These are phyloP conservation scores for Talaromyces sp. DNA, from an alignment of 2,329 filamentous ascomycete species.

Conservation along the genomic window DNA sequence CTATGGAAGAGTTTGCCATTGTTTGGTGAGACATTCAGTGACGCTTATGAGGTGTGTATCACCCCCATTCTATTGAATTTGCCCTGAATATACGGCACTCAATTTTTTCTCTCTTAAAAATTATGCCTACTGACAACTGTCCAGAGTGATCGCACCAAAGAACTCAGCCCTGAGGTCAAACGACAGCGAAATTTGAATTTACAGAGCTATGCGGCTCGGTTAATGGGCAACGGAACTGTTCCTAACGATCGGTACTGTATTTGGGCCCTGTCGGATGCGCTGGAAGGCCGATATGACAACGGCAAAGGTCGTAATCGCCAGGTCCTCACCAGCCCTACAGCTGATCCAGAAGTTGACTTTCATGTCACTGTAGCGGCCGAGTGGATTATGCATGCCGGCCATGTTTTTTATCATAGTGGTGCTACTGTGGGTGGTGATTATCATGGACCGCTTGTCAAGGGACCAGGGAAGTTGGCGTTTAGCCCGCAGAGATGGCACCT, in stretches of 20 bases:
- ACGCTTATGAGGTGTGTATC: background rate
- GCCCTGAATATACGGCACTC: background rate
- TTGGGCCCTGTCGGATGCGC: conserved; percentile 3
- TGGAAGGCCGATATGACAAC: conserved; percentile 10
- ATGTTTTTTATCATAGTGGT: conserved; percentile 6
- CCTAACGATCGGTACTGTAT: background rate
- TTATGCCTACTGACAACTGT: background rate
- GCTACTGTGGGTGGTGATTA: background rate
- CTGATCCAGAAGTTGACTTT: conserved; percentile 2
- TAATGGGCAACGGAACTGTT: background rate
- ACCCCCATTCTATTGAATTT: no score
- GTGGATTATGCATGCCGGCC: background rate
- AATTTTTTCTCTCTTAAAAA: background rate
- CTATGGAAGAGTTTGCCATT: background rate
- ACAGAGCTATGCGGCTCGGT: background rate
- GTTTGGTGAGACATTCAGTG: background rate
- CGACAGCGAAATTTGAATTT: background rate
- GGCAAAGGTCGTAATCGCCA: conserved; percentile 6
- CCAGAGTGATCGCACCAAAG: background rate
- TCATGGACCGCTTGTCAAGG: conserved; percentile 8
- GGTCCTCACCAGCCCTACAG: conserved; percentile 7
- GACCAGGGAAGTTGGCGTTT: conserved; percentile 9
- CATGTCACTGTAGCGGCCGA: background rate
- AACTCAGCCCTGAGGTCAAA: background rate
- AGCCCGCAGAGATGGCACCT: background rate